A percentile compares a stretch with the other conserved stretches of the same genome.
These are phyloP conservation scores for Calonectria multiphialidica DNA, from an alignment of 2,329 filamentous ascomycete species.

Conservation along the genomic window DNA sequence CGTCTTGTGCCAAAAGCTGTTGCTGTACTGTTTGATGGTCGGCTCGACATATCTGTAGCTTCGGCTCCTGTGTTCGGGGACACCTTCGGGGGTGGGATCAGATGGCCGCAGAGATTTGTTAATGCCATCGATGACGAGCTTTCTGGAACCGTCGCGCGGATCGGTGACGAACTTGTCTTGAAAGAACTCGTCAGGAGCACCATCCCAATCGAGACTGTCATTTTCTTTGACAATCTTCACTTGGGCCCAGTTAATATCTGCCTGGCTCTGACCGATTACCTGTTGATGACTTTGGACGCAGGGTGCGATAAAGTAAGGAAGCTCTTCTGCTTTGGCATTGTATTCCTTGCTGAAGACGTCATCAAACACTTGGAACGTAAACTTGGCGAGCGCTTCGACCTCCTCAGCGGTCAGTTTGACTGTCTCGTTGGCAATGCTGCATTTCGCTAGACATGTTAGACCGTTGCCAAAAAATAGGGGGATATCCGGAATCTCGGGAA, in stretches of 20 bases:
- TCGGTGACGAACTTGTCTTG: constrained; percentile 67
- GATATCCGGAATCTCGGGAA: constrained; percentile 77
- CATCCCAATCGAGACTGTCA: constrained; percentile 53
- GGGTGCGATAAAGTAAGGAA: constrained; percentile 90
- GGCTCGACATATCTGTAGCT: constrained; percentile 55
- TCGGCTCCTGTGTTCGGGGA: constrained; percentile 61
- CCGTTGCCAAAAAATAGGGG: constrained; percentile 78
- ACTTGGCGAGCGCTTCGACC: constrained; percentile 71
- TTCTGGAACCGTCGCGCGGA: constrained; percentile 72
- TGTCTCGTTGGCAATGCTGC: constrained; percentile 55
- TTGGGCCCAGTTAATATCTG: constrained; percentile 72
- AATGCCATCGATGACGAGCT: constrained; percentile 67
- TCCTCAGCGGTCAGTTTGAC: constrained; percentile 58
- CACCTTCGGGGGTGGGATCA: constrained; percentile 72
- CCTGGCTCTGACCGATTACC: neutral
- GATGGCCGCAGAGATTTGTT: constrained; percentile 70
- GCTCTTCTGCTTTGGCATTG: constrained; percentile 68
- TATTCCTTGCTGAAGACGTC: constrained; percentile 94
- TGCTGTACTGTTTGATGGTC: constrained; percentile 86
- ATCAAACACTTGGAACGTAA: constrained; percentile 81
- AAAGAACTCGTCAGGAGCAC: constrained; percentile 62
- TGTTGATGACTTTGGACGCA: constrained; percentile 41
- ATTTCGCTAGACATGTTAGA: constrained; percentile 68
- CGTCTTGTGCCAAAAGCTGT: constrained; percentile 77
- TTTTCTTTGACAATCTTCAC: constrained; percentile 55